Conservation (phyloP, 2,329 filamentous ascomycete species). For the Xylogone sp. region DNA sequence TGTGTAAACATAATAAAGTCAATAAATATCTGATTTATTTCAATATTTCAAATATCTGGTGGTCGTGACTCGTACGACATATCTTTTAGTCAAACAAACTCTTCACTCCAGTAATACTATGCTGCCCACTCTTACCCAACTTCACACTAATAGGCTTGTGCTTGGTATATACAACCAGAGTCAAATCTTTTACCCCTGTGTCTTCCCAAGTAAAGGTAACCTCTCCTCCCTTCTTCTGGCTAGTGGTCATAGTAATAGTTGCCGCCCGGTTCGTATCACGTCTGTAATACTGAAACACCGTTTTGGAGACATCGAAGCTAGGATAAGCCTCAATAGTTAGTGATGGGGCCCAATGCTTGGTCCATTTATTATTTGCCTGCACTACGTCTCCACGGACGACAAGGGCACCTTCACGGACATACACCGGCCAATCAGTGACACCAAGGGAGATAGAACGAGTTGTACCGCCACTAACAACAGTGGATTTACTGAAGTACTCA, state of each 20-base stretch:
- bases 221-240: not conserved
- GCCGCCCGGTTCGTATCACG: constrained; percentile 2
- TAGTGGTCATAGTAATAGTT: constrained; percentile 1
- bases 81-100: constrained; percentile 8
- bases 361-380: constrained; percentile 32
- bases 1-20: no score
- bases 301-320: constrained; percentile 21
- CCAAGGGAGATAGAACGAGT: constrained; percentile 9
- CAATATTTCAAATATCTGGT: no score
- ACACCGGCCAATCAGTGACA: constrained; percentile 26
- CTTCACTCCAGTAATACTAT: constrained; percentile 1
- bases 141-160: not conserved
- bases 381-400: constrained; percentile 29
- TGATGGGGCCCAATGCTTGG: constrained; percentile 24
- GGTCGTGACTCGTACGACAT: no score
- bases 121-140: not conserved
- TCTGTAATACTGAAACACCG: constrained; percentile 18
- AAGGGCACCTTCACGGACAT: constrained; percentile 29
- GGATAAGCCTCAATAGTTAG: constrained; percentile 30
- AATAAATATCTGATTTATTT: no score
- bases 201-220: constrained; percentile 3
- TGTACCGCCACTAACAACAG: constrained; percentile 21
- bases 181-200: constrained; percentile 2
- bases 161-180: constrained; percentile 6
- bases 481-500: constrained; percentile 29